Evolutionary conservation across 768 basidiomycete species (phyloP), one percentile per base, ranked within the genome.

Genomic region (Termitomyces sp.): DNA sequence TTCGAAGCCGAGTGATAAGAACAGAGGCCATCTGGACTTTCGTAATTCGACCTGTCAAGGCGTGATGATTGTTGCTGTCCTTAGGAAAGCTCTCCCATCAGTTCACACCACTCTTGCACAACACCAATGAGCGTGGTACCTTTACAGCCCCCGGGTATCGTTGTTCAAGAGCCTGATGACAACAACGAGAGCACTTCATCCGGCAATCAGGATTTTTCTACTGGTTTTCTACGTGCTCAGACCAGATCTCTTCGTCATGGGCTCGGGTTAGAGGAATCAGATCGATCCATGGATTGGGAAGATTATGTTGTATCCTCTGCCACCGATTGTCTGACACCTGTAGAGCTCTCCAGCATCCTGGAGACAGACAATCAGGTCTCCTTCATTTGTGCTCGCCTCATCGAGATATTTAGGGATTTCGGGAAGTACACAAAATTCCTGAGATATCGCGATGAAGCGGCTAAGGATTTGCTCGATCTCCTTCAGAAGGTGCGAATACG

Each of bases 381-480:
- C 44, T 9, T 11, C 14, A 11, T 54, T 25, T 45, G 42, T 27
- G 25, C 34, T 17, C 43, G 14, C 11, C 34, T 54, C 3, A 4
- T 46, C 17, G 4, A 12, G 14, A 29, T 56, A 10, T 56, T 56
- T 10, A 56, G 38, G 21, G 11, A 56, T 35, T 14, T 23, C 4
- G 37, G 11, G 17, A 48, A 56, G n/a, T 56, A 56, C 21, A 35
- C 0, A 7, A 35, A 25, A 16, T 54, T 54, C 21, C 35, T 54
- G n/a, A 16, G n/a, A 9, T 27, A 50, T 27, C 49, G 56, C 4
- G 50, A n/a, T 37, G 56, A 52, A n/a, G 34, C 56, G 8, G 56
- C 56, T 21, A 35, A 44, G 32, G 56, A 57, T 23, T 25, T 57
- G 37, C 42, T 57, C 0, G 56, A 57, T 43, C 56, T 57, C 7